A percentile compares a stretch with the other conserved stretches of the same genome.
phyloP scores from a whole-genome alignment of 768 basidiomycete species.

The Suillus sp. region DNA sequence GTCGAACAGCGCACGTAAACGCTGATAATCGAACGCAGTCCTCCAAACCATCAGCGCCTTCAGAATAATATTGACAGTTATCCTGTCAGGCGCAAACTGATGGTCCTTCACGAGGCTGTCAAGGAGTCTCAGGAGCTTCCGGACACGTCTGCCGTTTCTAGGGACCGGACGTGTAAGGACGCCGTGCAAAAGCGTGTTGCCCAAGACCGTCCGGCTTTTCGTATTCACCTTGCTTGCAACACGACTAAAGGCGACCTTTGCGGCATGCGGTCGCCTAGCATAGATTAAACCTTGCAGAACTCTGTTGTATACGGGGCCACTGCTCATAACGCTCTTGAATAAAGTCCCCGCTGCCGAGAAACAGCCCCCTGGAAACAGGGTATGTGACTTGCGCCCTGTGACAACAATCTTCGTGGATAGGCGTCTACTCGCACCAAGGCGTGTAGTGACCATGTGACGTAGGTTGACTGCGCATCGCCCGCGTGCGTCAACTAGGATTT shows the following conservation, averaged over 20 bases:
- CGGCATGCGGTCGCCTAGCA: slow-evolving; percentile 45
- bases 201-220: slow-evolving; percentile 44
- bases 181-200: slow-evolving; percentile 60
- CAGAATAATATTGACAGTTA: slow-evolving; percentile 71
- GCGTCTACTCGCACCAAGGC: neutral
- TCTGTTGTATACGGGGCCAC: slow-evolving; percentile 24
- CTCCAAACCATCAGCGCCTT: slow-evolving; percentile 61
- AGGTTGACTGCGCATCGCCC: neutral
- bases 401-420: neutral
- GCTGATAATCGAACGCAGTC: slow-evolving; percentile 40
- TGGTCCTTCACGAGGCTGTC: slow-evolving; percentile 44
- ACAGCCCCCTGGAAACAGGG: neutral
- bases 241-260: slow-evolving; percentile 42
- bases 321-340: slow-evolving; percentile 15
- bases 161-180: slow-evolving; percentile 34
- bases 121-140: slow-evolving; percentile 42
- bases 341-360: neutral
- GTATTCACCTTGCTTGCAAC: slow-evolving; percentile 32
- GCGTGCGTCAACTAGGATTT: neutral
- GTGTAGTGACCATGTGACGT: neutral
- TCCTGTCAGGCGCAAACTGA: slow-evolving; percentile 61
- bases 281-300: slow-evolving; percentile 36
- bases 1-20: slow-evolving; percentile 64
- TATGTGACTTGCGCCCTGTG: neutral
- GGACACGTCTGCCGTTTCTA: slow-evolving; percentile 49